These are phyloP conservation scores for Thecamonas trahens DNA, from an alignment of 78 protist species.

Conservation along the genomic window DNA sequence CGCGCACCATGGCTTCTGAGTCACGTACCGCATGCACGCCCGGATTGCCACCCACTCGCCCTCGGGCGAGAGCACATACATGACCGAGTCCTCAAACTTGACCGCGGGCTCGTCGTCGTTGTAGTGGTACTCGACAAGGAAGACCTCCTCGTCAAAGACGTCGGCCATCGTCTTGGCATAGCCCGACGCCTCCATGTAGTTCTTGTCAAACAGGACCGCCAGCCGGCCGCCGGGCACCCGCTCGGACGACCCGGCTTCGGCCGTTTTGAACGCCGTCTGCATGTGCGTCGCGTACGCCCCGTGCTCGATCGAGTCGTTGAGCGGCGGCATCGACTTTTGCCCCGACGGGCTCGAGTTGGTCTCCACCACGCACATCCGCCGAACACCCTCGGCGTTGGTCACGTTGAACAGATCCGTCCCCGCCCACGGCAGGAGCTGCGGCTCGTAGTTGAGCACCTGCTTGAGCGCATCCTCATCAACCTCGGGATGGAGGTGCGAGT, in stretches of 20 bases:
- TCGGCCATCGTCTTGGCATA: slow-evolving; percentile 42
- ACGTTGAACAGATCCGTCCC: slow-evolving; percentile 36
- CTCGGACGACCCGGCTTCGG: neutral
- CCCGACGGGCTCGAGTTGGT: slow-evolving; percentile 67
- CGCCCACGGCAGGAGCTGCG: slow-evolving; percentile 41
- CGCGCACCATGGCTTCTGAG: slow-evolving; percentile 58
- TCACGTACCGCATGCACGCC: slow-evolving; percentile 53
- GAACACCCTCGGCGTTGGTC: slow-evolving; percentile 17
- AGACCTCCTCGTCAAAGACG: slow-evolving; percentile 16
- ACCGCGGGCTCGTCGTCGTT: neutral
- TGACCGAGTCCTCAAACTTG: neutral
- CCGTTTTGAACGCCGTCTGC: neutral
- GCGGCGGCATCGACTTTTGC: slow-evolving; percentile 39
- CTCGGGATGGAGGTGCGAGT: slow-evolving; percentile 27
- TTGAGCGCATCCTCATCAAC: neutral
- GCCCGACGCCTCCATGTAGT: slow-evolving; percentile 42
- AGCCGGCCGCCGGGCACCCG: slow-evolving; percentile 16
- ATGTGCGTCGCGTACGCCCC: slow-evolving; percentile 24
- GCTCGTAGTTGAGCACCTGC: slow-evolving; percentile 30
- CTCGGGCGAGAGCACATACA: slow-evolving; percentile 1
- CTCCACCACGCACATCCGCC: slow-evolving; percentile 38
- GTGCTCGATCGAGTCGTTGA: slow-evolving; percentile 11
- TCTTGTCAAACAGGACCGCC: slow-evolving; percentile 64
- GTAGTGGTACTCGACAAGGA: slow-evolving; percentile 26
- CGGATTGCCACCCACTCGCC: slow-evolving; percentile 19